These are phyloP conservation scores for Phytophthora chlamydospora DNA, from an alignment of 352 stramenopile genomes.

Conservation along the genomic window DNA sequence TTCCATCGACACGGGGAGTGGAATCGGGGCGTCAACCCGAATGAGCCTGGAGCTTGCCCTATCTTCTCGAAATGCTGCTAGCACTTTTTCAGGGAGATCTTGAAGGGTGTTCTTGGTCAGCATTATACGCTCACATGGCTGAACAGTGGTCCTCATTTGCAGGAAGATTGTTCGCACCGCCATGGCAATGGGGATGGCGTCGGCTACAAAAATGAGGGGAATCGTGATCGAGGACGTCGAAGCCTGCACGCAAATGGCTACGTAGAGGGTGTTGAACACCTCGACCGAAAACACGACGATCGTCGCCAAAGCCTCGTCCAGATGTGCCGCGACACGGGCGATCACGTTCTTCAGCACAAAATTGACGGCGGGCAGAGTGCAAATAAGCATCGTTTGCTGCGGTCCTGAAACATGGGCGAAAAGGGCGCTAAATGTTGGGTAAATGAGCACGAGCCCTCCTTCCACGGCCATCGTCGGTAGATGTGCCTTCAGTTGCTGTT, in stretches of 20 bases:
- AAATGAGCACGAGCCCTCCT: constrained; percentile 7
- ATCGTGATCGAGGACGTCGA: not conserved
- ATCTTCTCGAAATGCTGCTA: no score
- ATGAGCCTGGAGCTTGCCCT: no score
- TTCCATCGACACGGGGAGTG: no score
- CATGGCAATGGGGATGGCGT: no score
- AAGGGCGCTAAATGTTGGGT: constrained; percentile 11
- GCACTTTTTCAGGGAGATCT: no score
- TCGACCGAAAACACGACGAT: constrained; percentile 30
- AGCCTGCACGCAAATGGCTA: constrained; percentile 31
- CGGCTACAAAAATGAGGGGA: no score
- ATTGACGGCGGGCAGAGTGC: constrained; percentile 9
- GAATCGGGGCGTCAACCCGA: no score
- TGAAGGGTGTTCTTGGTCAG: no score
- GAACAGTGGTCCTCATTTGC: no score
- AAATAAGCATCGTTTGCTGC: not conserved
- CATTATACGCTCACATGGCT: no score
- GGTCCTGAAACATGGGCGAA: not conserved
- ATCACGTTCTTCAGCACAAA: constrained; percentile 22
- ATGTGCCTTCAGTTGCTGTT: constrained; percentile 4
- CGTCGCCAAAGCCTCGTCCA: constrained; percentile 11
- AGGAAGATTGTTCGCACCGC: no score
- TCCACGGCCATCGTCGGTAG: constrained; percentile 6
- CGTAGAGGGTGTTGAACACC: constrained; percentile 26
- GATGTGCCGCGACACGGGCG: not conserved